Conservation (phyloP, 2,329 filamentous ascomycete genomes). For the Cladobotryum protrusum region DNA sequence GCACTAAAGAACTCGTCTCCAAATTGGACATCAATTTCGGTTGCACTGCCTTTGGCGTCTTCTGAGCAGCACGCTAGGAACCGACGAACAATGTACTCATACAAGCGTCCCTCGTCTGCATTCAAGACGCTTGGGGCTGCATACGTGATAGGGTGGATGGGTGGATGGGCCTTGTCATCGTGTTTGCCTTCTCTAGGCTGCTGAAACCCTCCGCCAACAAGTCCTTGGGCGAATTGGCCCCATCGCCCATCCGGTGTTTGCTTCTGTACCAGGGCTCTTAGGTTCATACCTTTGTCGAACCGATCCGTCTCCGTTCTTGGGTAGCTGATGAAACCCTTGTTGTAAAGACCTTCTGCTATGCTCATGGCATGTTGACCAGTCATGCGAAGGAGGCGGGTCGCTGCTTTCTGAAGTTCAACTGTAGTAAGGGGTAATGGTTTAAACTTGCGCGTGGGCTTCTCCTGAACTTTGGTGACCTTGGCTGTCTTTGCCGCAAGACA, state of each 20-base stretch:
- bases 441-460: slow-evolving; percentile 90
- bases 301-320: slow-evolving; percentile 95
- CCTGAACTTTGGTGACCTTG: slow-evolving; percentile 76
- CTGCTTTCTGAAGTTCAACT: slow-evolving; percentile 93
- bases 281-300: slow-evolving; percentile 84
- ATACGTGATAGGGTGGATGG: slow-evolving; percentile 92
- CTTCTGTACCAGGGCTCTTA: slow-evolving; percentile 73
- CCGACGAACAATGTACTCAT: slow-evolving; percentile 85
- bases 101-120: slow-evolving; percentile 67
- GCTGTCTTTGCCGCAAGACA: slow-evolving; percentile 73
- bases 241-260: slow-evolving; percentile 71
- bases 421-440: slow-evolving; percentile 91
- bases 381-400: slow-evolving; percentile 83
- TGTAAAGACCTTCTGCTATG: slow-evolving; percentile 80
- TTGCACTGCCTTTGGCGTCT: slow-evolving; percentile 81
- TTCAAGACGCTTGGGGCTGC: slow-evolving; percentile 58
- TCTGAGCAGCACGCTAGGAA: slow-evolving; percentile 96
- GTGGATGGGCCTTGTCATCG: slow-evolving; percentile 95
- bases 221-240: slow-evolving; percentile 71
- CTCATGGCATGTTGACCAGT: slow-evolving; percentile 87
- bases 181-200: slow-evolving; percentile 77
- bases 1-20: slow-evolving; percentile 78
- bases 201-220: slow-evolving; percentile 70
- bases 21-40: slow-evolving; percentile 77
- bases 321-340: slow-evolving; percentile 94